These are phyloP conservation scores for Barnettozyma sp. DNA, from an alignment of 805 yeast genomes.

Conservation along the genomic window DNA sequence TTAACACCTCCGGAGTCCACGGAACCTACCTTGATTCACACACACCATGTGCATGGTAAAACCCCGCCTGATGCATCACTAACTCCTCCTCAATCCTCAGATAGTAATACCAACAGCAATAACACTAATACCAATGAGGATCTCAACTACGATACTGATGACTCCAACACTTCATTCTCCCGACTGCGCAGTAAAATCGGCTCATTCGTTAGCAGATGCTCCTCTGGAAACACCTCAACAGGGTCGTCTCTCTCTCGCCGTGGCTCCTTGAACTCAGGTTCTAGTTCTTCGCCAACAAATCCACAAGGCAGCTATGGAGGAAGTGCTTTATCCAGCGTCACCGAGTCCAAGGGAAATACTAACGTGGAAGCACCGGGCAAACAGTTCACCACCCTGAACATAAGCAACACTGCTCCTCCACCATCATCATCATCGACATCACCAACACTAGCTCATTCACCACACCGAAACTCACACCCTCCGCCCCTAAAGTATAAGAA, in stretches of 20 bases:
- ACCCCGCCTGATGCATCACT: not conserved
- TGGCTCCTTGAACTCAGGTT: constrained; percentile 5
- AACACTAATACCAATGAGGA: constrained; percentile 14
- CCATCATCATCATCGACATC: too few relatives aligned
- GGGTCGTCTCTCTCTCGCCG: constrained; percentile 5
- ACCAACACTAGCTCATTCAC: too few relatives aligned
- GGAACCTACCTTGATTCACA: not conserved
- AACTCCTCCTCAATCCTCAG: too few relatives aligned
- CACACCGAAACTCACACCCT: too few relatives aligned
- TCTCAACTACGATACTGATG: constrained; percentile 17
- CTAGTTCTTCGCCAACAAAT: too few relatives aligned
- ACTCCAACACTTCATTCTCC: constrained; percentile 14
- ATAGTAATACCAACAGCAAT: constrained; percentile 16
- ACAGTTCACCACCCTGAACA: too few relatives aligned
- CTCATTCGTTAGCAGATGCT: constrained; percentile 7
- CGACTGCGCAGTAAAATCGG: constrained; percentile 7
- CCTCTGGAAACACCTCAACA: constrained; percentile 1
- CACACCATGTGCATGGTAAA: too few relatives aligned
- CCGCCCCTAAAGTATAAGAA: constrained; percentile 44
- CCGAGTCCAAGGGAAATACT: constrained; percentile 10
- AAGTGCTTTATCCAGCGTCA: constrained; percentile 11
- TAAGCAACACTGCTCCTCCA: too few relatives aligned
- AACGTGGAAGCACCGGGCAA: too few relatives aligned
- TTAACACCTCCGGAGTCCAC: constrained; percentile 1
- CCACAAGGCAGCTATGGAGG: too few relatives aligned